Base-by-base conservation (phyloP, 441 rosid genomes). In the Gossypium trilobum region DNA sequence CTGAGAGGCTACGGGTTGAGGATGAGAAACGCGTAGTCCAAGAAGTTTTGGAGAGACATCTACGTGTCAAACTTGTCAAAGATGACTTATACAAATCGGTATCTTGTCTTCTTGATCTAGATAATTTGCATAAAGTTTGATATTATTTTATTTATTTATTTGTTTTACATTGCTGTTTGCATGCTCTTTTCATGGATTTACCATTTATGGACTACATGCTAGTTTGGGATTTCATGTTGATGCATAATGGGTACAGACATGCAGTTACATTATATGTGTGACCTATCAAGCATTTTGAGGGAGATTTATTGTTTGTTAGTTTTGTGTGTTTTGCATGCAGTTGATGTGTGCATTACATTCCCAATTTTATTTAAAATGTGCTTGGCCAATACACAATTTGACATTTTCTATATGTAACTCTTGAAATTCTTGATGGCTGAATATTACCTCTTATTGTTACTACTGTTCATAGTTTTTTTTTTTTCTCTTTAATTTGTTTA, bases 1-100 rank as follows among this genome's bases (percentile, higher is more conserved):
- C 98, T 22, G 98, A 95, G 79, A 93, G 98, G 85, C 81, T 95
- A 73, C 93, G 99, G 61, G 92, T 91, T 77, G 95, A 90, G 27
- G 82, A 78, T 70, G 99, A 95, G 88, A 95, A 85, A 79, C 64
- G 69, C 66, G 88, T 91, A 66, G 99, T 95, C 69, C 92, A 86
- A 83, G 87, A 88, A 77, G 87, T 89, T 77, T 78, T 95, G 74
- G 91, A 88, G 80, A 89, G 78, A 80, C 89, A 82, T 81, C 89
- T 91, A 60, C 89, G 87, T 0, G 82, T 89, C 74, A 82, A 71
- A 57, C 88, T 89, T 86, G 75, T 79, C 44, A 85, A 82, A 73
- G 91, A 87, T 71, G 86, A 86, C 80, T 75, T 93, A 79, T 93
- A 95, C 79, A 83, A 85, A 58, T 78, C 80, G 93, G 99, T 91